These are phyloP conservation scores for Cymbopogon flexuosus DNA, from an alignment of 202 grass and related monocot species.

Conservation along the genomic window DNA sequence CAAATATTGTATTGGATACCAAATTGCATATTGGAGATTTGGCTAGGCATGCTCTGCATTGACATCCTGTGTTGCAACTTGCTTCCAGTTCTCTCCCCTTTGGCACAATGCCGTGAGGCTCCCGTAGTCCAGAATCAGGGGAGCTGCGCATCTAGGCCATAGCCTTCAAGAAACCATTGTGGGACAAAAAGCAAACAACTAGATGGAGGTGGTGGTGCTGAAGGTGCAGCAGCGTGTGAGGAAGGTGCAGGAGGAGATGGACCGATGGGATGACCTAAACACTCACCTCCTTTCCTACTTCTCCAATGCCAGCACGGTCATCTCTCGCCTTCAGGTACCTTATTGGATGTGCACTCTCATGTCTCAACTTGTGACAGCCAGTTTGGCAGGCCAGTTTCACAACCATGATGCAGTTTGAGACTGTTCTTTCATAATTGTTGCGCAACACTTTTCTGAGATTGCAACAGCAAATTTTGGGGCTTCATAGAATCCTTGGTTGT, in stretches of 20 bases:
- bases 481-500: neutral
- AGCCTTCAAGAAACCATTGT: too few species aligned
- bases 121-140: too few species aligned
- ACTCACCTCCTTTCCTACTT: slow-evolving; percentile 46
- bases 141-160: neutral
- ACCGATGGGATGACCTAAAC: slow-evolving; percentile 64
- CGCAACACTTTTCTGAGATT: neutral
- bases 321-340: slow-evolving; percentile 55
- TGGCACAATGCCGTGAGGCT: too few species aligned
- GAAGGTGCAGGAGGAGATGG: slow-evolving; percentile 47
- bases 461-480: neutral
- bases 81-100: too few species aligned
- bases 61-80: too few species aligned
- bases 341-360: slow-evolving; percentile 3
- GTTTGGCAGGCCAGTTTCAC: neutral
- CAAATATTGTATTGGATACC: too few species aligned
- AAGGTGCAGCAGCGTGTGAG: slow-evolving; percentile 70
- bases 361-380: neutral
- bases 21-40: too few species aligned
- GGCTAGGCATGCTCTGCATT: too few species aligned
- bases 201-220: slow-evolving; percentile 61
- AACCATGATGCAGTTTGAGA: neutral
- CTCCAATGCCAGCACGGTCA: slow-evolving; percentile 47
- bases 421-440: neutral
- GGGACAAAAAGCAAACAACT: neutral